These are phyloP conservation scores for Lanmaoa pseudosensibilis DNA, from an alignment of 768 basidiomycete genomes.

Conservation along the genomic window DNA sequence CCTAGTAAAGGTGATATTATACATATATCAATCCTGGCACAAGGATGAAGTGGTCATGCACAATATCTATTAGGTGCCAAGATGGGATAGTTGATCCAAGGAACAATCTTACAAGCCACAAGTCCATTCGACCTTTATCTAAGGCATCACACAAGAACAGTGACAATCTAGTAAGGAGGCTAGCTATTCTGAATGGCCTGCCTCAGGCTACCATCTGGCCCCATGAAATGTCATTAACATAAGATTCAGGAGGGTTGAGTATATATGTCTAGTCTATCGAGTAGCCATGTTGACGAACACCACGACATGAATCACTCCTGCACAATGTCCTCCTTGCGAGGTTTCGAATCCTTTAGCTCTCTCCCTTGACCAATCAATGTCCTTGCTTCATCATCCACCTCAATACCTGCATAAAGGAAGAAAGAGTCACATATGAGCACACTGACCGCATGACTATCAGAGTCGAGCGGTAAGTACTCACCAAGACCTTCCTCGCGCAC, in stretches of 20 bases:
- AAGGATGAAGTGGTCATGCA: too few relatives aligned
- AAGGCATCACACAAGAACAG: too few relatives aligned
- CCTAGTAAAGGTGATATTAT: too few relatives aligned
- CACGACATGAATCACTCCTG: conserved; percentile 49
- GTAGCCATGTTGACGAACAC: conserved; percentile 16
- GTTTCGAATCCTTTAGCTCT: conserved; percentile 74
- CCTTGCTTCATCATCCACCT: conserved; percentile 83
- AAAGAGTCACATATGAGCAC: background rate
- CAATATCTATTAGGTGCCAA: too few relatives aligned
- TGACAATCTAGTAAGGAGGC: too few relatives aligned
- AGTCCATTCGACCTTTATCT: too few relatives aligned
- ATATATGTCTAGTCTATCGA: conserved; percentile 14
- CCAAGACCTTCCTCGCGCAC: conserved; percentile 87
- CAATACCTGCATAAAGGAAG: conserved; percentile 53
- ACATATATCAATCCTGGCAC: too few relatives aligned
- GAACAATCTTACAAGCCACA: too few relatives aligned
- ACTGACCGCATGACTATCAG: background rate
- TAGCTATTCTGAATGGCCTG: too few relatives aligned
- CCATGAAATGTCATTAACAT: too few relatives aligned
- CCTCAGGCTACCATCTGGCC: background rate
- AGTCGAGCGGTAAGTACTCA: conserved; percentile 31
- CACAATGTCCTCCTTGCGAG: conserved; percentile 96
- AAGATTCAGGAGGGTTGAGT: too few relatives aligned
- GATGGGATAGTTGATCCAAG: too few relatives aligned
- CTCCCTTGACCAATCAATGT: conserved; percentile 79